These are phyloP conservation scores for Lepiota subincarnata DNA, from an alignment of 768 basidiomycete species.

Conservation along the genomic window DNA sequence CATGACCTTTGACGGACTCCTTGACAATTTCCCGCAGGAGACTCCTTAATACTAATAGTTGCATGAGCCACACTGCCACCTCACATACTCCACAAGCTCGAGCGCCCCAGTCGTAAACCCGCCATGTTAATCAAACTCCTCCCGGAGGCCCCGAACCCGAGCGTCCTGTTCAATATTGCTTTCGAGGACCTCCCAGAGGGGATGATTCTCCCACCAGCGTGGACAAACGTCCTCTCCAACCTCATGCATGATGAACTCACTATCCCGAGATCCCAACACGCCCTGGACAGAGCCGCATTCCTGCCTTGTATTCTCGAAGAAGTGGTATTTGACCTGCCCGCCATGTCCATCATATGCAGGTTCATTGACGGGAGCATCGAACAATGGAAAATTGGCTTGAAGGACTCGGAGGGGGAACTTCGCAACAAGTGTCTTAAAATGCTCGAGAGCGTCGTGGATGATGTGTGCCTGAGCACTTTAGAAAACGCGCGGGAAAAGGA, in stretches of 20 bases:
- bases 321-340: conserved; percentile 57
- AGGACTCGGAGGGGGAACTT: conserved; percentile 24
- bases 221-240: conserved; percentile 50
- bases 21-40: background rate
- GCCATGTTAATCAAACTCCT: conserved; percentile 57
- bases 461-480: conserved; percentile 46
- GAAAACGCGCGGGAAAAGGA: conserved; percentile 36
- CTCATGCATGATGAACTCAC: conserved; percentile 51
- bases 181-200: conserved; percentile 48
- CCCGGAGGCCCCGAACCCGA: conserved; percentile 39
- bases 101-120: background rate
- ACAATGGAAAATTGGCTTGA: conserved; percentile 32
- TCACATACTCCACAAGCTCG: background rate
- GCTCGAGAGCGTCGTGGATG: conserved; percentile 47
- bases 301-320: conserved; percentile 51
- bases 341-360: conserved; percentile 40
- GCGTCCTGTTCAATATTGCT: conserved; percentile 55
- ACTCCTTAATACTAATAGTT: conserved; percentile 4
- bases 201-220: conserved; percentile 46
- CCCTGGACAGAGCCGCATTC: conserved; percentile 57
- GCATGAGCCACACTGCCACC: conserved; percentile 3
- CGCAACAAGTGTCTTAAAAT: conserved; percentile 24
- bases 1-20: background rate
- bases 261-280: conserved; percentile 47
- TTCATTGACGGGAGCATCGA: conserved; percentile 56